Evolutionary conservation across 306 rosid species (phyloP).

Genomic region (Quercus ilex): DNA sequence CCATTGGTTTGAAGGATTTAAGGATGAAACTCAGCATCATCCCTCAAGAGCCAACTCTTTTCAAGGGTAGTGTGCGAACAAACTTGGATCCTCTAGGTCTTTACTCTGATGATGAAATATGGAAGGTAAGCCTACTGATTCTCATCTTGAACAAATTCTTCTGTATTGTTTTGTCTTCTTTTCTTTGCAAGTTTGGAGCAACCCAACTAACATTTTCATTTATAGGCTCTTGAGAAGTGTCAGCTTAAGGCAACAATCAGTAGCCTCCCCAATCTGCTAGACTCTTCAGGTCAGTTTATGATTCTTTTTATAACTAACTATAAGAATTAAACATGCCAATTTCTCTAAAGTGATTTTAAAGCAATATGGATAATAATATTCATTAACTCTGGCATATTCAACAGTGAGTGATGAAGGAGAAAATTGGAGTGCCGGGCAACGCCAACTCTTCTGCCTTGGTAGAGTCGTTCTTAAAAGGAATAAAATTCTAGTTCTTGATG

Average conservation of each 20-base stretch:
- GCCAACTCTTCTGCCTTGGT: slow-evolving; percentile 68
- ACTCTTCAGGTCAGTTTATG: slow-evolving; percentile 53
- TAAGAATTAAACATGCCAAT: no score
- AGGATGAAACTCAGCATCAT: slow-evolving; percentile 58
- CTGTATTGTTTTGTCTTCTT: no score
- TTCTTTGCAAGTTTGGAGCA: no score
- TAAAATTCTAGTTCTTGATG: slow-evolving; percentile 71
- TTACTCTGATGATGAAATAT: slow-evolving; percentile 51
- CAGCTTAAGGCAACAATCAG: slow-evolving; percentile 62
- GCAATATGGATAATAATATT: neutral
- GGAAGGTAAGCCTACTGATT: slow-evolving; percentile 38
- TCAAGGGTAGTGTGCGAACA: slow-evolving; percentile 45
- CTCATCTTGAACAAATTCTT: neutral
- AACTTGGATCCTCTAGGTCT: slow-evolving; percentile 57
- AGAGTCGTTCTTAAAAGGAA: slow-evolving; percentile 68
- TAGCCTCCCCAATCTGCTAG: slow-evolving; percentile 53
- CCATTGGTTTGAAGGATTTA: slow-evolving; percentile 52
- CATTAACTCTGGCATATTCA: neutral
- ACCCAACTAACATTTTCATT: neutral
- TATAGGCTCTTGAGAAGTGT: slow-evolving; percentile 74
- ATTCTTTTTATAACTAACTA: no score
- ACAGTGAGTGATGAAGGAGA: slow-evolving; percentile 72
- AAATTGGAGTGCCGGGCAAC: slow-evolving; percentile 72
- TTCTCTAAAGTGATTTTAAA: neutral
- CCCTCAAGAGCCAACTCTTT: slow-evolving; percentile 66